A percentile compares a stretch with the other conserved stretches of the same genome.
phyloP scores from a whole-genome alignment of 805 yeast genomes.

The Wickerhamiella vanderwaltii region DNA sequence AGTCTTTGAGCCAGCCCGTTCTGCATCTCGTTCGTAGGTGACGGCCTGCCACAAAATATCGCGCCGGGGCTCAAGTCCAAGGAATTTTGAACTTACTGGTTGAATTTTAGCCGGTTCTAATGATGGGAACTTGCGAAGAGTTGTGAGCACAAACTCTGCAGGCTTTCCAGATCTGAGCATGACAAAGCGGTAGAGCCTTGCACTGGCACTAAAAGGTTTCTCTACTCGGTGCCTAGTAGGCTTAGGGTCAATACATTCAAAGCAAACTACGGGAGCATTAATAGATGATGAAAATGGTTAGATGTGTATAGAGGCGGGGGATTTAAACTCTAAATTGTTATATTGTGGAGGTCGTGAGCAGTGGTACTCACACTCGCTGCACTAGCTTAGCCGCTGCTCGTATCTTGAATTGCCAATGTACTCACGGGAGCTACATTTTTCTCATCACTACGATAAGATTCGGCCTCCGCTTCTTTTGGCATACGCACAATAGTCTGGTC shows the following conservation, averaged over 20 bases:
- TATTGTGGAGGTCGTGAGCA: too few species aligned
- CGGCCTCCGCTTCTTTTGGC: slow-evolving; percentile 1
- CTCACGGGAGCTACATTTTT: not conserved
- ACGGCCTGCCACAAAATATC: slow-evolving; percentile 93
- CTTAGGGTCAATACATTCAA: too few species aligned
- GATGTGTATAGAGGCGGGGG: too few species aligned
- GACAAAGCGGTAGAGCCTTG: too few species aligned
- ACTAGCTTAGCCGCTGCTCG: too few species aligned
- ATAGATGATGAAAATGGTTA: too few species aligned
- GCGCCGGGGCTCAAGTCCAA: slow-evolving; percentile 70
- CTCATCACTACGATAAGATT: not conserved
- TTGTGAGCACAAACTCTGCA: slow-evolving; percentile 60
- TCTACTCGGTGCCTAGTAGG: too few species aligned
- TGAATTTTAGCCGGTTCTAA: slow-evolving; percentile 70
- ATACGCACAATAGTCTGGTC: slow-evolving; percentile 8
- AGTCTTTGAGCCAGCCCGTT: slow-evolving; percentile 78
- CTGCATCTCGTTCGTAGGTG: slow-evolving; percentile 76
- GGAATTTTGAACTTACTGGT: slow-evolving; percentile 61
- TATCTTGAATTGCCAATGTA: not conserved
- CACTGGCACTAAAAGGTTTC: too few species aligned
- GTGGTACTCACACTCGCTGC: too few species aligned
- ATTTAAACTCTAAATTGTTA: too few species aligned
- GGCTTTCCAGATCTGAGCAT: slow-evolving; percentile 27
- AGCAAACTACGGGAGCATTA: too few species aligned
- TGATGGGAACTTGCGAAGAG: slow-evolving; percentile 77